Base-by-base conservation (phyloP, 371 early-diverging fungal species). In the Syncephalastrum contaminatum region DNA sequence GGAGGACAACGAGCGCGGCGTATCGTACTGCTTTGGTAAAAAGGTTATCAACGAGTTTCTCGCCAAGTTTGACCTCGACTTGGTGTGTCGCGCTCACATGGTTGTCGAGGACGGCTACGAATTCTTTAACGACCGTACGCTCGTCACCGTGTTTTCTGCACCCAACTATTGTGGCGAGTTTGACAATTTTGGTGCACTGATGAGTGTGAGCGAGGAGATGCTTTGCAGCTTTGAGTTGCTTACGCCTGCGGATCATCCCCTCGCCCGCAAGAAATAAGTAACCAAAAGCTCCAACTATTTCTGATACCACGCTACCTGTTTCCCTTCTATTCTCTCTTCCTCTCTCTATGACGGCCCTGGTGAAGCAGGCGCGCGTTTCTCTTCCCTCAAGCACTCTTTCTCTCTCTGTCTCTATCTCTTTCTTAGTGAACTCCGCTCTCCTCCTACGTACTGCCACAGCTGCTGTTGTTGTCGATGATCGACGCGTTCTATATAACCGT, bases 51-150 rank as follows among this genome's bases (percentile, higher is more conserved):
- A 87, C 55, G 86, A 89, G 55, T 98, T 98, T 70, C 68, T 98
- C 53, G 48, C 69, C 22, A 67, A 61, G 39, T 89, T 93, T 65
- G 95, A 95, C 69, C 75, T 97, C 60, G 97, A 97, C 71, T 76
- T 97, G 12, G 88, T 98, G 12, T 94, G 95, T 67, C 84, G 99
- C 51, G 99, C 99, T 0, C 99, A 99, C 64, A 94, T 95, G 88
- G 97, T 97, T 7, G 97, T 99, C 4, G 99, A 99, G 71, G 98
- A 98, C 63, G 99, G 99, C n/a, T 99, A 99, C 71, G 97, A 98
- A 73, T 99, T 99, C 73, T 98, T 98, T 80, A 92, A 91, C 52
- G 88, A 95, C 56, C 84, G 95, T 48, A 87, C 87, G 27, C 75
- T 98, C 24, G 99, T 99, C 1, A 99, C 99, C 3, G 77, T 99